Evolutionary conservation across 345 rosid genomes (phyloP).

Genomic region (Draba incana): DNA sequence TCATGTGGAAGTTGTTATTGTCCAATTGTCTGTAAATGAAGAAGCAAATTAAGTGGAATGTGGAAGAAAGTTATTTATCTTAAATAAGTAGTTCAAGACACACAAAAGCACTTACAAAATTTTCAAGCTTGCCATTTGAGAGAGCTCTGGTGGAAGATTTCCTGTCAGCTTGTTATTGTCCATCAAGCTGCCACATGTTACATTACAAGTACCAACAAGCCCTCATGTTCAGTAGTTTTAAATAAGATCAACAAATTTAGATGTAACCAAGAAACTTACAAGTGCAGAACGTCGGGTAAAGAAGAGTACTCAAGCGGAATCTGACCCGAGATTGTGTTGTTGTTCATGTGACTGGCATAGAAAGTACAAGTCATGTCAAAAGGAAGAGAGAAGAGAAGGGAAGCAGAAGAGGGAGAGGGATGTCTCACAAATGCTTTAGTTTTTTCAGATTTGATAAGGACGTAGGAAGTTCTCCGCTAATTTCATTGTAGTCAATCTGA

Average conservation of each 20-base stretch:
- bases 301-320: constrained; percentile 48
- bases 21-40: constrained; percentile 51
- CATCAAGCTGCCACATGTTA: constrained; percentile 41
- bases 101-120: constrained; percentile 39
- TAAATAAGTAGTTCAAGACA: constrained; percentile 11
- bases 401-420: constrained; percentile 27
- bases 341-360: constrained; percentile 52
- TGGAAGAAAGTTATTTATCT: not conserved
- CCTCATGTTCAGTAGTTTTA: not conserved
- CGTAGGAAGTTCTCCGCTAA: constrained; percentile 47
- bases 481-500: constrained; percentile 48
- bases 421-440: constrained; percentile 49
- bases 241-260: not conserved
- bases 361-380: constrained; percentile 4
- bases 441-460: constrained; percentile 44
- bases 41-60: constrained; percentile 1
- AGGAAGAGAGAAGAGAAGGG: not conserved
- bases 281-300: constrained; percentile 47
- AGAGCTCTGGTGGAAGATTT: constrained; percentile 47
- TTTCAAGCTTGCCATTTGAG: constrained; percentile 46
- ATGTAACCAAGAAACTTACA: constrained; percentile 41
- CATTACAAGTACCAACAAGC: not conserved
- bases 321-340: constrained; percentile 57
- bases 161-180: constrained; percentile 58
- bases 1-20: constrained; percentile 47